phyloP scores from a whole-genome alignment of 169 alveolate species.

The Besnoitia besnoiti region DNA sequence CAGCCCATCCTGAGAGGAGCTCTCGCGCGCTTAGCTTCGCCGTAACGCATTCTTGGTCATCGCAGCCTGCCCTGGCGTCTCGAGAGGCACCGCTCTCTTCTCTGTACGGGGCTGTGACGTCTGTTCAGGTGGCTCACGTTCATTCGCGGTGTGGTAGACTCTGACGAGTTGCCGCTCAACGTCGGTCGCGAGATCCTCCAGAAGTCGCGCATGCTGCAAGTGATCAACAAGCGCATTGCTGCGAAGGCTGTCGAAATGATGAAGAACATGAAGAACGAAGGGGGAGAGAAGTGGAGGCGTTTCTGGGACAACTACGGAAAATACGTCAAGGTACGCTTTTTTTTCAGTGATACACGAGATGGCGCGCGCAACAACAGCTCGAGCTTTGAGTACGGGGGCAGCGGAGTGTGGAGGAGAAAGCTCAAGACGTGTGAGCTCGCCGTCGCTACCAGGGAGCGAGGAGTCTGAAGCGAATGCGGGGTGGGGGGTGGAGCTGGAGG shows the following conservation, averaged over 20 bases:
- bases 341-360: neutral
- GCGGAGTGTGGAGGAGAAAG: no score
- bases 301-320: constrained; percentile 85
- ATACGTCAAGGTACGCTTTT: constrained; percentile 48
- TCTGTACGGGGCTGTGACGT: neutral
- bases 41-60: neutral
- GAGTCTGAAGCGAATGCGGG: no score
- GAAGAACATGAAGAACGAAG: constrained; percentile 49
- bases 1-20: no score
- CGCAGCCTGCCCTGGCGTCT: neutral
- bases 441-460: no score
- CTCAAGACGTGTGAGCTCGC: no score
- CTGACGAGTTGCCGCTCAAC: constrained; percentile 97
- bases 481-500: no score
- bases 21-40: no score
- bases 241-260: constrained; percentile 41
- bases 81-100: neutral
- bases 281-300: constrained; percentile 86
- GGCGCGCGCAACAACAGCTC: no score
- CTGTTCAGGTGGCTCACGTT: constrained; percentile 91
- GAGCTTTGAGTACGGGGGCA: no score
- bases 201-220: constrained; percentile 92
- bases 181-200: constrained; percentile 97
- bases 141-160: constrained; percentile 97
- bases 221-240: constrained; percentile 90